phyloP scores from a whole-genome alignment of 2,329 filamentous ascomycete species.

The Trichoderma semiorbis region DNA sequence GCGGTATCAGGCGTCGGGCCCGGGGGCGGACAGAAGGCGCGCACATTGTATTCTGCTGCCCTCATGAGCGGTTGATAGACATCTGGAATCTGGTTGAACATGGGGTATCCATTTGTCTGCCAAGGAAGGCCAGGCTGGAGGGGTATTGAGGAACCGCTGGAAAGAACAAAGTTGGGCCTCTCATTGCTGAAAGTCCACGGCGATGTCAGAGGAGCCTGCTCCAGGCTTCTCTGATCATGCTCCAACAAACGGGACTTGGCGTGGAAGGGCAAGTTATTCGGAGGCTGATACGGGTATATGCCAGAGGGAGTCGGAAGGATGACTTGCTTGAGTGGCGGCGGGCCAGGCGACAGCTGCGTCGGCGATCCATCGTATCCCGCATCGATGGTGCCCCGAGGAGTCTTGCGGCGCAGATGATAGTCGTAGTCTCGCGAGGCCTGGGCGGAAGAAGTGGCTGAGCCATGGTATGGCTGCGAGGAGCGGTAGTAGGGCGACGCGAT shows the following conservation, averaged over 20 bases:
- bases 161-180: conserved; percentile 1
- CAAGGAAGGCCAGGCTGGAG: conserved; percentile 1
- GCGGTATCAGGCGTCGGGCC: conserved; percentile 30
- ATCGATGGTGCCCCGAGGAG: conserved; percentile 87
- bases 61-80: conserved; percentile 33
- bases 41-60: conserved; percentile 37
- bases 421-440: conserved; percentile 46
- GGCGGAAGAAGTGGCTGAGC: conserved; percentile 19
- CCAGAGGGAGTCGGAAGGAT: conserved; percentile 57
- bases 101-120: conserved; percentile 12
- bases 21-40: conserved; percentile 38
- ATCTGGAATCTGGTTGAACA: conserved; percentile 22
- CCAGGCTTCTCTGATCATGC: not conserved
- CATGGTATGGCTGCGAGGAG: conserved; percentile 28
- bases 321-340: conserved; percentile 79
- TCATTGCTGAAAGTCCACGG: conserved; percentile 11
- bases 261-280: conserved; percentile 18
- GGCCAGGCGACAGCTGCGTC: conserved; percentile 67
- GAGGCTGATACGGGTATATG: conserved; percentile 19
- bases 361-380: conserved; percentile 87
- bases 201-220: not conserved
- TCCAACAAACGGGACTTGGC: not conserved
- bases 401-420: conserved; percentile 84
- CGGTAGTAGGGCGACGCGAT: conserved; percentile 24
- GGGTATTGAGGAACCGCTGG: not conserved